Evolutionary conservation across 805 yeast species (phyloP).

Genomic region (Wickerhamomyces bovis): DNA sequence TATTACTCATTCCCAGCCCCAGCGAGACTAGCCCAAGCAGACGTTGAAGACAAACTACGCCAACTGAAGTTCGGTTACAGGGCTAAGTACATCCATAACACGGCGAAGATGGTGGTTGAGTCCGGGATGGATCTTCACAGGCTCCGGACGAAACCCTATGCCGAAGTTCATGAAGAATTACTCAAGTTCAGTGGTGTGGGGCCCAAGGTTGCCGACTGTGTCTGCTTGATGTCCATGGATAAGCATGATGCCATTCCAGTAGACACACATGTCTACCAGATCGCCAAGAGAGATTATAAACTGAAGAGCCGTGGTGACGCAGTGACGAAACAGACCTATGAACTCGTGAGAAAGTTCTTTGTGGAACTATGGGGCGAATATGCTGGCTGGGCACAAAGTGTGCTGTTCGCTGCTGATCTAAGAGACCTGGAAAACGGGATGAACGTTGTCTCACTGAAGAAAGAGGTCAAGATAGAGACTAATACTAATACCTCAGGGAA

Average conservation of each 20-base stretch:
- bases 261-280: constrained; percentile 91
- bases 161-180: constrained; percentile 51
- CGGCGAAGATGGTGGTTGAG: constrained; percentile 46
- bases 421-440: constrained; percentile 65
- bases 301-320: constrained; percentile 32
- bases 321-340: constrained; percentile 26
- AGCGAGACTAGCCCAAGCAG: constrained; percentile 33
- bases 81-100: constrained; percentile 78
- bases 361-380: constrained; percentile 74
- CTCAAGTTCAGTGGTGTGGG: constrained; percentile 82
- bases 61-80: constrained; percentile 76
- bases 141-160: constrained; percentile 42
- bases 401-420: constrained; percentile 81
- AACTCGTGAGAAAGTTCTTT: constrained; percentile 52
- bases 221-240: constrained; percentile 84
- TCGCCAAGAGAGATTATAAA: constrained; percentile 77
- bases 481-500: constrained; percentile 19
- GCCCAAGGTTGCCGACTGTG: constrained; percentile 97
- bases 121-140: constrained; percentile 31
- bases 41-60: constrained; percentile 41
- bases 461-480: constrained; percentile 20
- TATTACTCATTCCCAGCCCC: constrained; percentile 77
- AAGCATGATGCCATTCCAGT: constrained; percentile 87
- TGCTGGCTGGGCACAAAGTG: constrained; percentile 99
- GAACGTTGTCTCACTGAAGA: constrained; percentile 26